Percentiles rank a stretch among this genome's conserved stretches.
Conservation (phyloP, 495 filamentous ascomycete species). For the Aspergillus bridgeri region DNA sequence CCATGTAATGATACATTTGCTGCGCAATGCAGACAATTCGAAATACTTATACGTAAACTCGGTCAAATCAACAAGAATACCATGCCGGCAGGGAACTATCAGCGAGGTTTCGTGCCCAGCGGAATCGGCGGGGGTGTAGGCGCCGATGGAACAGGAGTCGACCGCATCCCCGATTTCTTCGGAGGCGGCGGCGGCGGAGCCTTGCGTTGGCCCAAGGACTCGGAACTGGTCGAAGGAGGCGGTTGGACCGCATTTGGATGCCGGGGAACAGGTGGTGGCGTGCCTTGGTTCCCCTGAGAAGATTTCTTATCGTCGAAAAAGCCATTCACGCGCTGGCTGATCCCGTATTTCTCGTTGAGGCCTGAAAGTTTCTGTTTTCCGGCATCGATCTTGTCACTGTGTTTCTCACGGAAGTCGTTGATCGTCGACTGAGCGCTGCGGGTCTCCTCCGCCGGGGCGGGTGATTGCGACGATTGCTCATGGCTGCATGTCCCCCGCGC, state of each 20-base stretch:
- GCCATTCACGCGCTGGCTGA: constrained; percentile 28
- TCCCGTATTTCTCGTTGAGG: constrained; percentile 31
- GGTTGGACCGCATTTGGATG: constrained; percentile 25
- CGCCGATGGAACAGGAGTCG: constrained; percentile 24
- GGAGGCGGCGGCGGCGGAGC: constrained; percentile 68
- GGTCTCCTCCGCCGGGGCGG: constrained; percentile 30
- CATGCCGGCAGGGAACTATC: constrained; percentile 14
- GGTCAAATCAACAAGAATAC: neutral
- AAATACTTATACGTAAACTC: neutral
- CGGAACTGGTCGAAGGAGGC: constrained; percentile 12
- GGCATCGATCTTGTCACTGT: constrained; percentile 66
- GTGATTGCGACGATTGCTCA: constrained; percentile 34
- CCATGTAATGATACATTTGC: too few species aligned
- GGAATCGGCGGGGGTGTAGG: constrained; percentile 42
- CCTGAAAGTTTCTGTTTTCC: constrained; percentile 59
- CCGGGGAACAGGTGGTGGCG: constrained; percentile 21
- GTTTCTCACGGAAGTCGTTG: constrained; percentile 67
- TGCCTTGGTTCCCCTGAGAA: constrained; percentile 20
- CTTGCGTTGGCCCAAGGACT: constrained; percentile 49
- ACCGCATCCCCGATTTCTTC: constrained; percentile 50
- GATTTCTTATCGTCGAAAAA: constrained; percentile 36
- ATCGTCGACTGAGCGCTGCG: constrained; percentile 51
- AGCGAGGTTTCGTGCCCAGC: constrained; percentile 43
- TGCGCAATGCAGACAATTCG: neutral
- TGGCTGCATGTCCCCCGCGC: constrained; percentile 60